Evolutionary conservation across 305 asterid species (phyloP).

Genomic region (Ilex paraguariensis): DNA sequence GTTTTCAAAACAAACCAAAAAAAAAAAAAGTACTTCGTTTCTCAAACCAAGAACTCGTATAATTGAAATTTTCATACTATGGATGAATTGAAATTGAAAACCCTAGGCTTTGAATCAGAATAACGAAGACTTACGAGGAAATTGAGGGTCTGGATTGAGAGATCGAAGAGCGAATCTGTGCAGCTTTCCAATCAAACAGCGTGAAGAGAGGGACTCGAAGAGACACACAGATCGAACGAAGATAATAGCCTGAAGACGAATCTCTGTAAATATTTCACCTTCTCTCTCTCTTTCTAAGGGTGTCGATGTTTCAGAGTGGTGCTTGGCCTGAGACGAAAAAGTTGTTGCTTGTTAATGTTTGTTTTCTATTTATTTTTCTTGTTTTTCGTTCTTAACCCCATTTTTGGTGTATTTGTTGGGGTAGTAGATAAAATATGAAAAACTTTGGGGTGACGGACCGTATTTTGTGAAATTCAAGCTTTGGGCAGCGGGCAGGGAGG

Average conservation of each 20-base stretch:
- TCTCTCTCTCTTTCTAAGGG: conserved; percentile 1
- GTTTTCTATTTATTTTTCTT: too few species aligned
- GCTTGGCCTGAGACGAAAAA: neutral
- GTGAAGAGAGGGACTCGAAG: conserved; percentile 11
- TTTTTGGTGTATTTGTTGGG: neutral
- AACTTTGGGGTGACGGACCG: neutral
- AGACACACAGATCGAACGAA: conserved; percentile 7
- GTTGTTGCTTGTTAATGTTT: neutral
- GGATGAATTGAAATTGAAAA: conserved; percentile 5
- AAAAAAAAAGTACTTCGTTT: neutral
- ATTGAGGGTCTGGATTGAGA: conserved; percentile 26
- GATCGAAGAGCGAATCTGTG: conserved; percentile 32
- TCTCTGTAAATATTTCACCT: conserved; percentile 37
- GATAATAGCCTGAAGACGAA: conserved; percentile 67
- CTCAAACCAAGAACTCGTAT: neutral
- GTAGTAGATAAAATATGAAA: neutral
- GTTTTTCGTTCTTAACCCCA: neutral
- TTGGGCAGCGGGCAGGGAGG: neutral
- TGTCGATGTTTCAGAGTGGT: neutral
- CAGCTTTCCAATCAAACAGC: neutral
- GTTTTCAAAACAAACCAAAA: conserved; percentile 12
- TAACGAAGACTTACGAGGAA: conserved; percentile 35
- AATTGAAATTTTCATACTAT: neutral
- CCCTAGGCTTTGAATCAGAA: conserved; percentile 43
- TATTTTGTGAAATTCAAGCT: neutral